These are phyloP conservation scores for Cutaneotrichosporon spelunceum DNA, from an alignment of 1,284 basidiomycete species.

Conservation along the genomic window DNA sequence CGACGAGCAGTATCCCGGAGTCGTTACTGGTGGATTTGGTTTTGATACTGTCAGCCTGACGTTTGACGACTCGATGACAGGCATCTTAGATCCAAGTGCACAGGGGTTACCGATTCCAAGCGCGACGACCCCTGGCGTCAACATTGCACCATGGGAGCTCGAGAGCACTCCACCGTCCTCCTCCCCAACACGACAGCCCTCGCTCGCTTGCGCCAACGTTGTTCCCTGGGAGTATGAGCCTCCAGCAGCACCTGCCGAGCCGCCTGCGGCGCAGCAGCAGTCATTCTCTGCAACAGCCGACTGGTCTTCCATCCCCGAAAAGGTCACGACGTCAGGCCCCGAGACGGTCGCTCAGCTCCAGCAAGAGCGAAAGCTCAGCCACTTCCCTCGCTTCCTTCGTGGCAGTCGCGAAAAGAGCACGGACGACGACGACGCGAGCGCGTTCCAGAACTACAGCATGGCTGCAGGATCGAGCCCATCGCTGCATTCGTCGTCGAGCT, in stretches of 20 bases:
- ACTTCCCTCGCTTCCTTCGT: constrained; percentile 11
- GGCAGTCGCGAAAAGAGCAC: neutral
- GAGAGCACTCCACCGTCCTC: constrained; percentile 28
- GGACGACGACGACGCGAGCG: constrained; percentile 7
- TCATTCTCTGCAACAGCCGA: neutral
- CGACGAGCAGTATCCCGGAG: constrained; percentile 29
- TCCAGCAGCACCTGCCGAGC: neutral
- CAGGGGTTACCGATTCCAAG: neutral
- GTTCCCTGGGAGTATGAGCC: constrained; percentile 46
- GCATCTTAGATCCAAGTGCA: constrained; percentile 40
- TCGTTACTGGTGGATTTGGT: constrained; percentile 29
- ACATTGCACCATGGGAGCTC: constrained; percentile 48
- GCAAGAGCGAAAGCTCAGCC: neutral
- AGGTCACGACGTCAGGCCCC: neutral
- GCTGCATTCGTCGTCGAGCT: constrained; percentile 15
- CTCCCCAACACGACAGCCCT: neutral
- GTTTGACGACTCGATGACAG: constrained; percentile 34
- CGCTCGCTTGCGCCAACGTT: constrained; percentile 34
- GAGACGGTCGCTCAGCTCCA: neutral
- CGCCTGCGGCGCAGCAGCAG: neutral
- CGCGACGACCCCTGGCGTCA: constrained; percentile 23
- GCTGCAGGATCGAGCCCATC: constrained; percentile 4
- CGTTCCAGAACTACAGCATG: constrained; percentile 2
- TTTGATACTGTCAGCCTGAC: constrained; percentile 31
- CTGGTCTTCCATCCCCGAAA: neutral